These are phyloP conservation scores for Xylaria castorea DNA, from an alignment of 495 filamentous ascomycete genomes.

Conservation along the genomic window DNA sequence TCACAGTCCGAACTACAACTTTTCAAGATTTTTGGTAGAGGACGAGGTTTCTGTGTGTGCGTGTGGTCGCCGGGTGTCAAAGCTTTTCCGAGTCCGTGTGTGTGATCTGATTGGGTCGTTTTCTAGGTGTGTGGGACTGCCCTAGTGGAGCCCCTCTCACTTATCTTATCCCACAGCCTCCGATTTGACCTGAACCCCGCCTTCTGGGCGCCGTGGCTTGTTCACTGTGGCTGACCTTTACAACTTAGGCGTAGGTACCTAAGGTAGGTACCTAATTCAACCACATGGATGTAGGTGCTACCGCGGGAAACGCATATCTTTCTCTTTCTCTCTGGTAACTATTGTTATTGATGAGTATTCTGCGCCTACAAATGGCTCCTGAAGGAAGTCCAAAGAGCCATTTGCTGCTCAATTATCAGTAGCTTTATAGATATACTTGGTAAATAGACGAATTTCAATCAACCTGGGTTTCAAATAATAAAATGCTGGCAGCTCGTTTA, in stretches of 20 bases:
- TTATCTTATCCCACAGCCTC: constrained; percentile 24
- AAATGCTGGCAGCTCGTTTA: background rate
- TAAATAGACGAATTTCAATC: background rate
- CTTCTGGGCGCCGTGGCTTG: constrained; percentile 15
- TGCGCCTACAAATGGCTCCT: too few relatives aligned
- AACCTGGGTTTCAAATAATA: background rate
- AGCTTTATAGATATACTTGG: background rate
- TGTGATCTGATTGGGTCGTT: constrained; percentile 26
- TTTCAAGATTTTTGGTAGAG: constrained; percentile 30
- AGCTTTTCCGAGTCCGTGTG: constrained; percentile 27
- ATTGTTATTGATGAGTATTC: too few relatives aligned
- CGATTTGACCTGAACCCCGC: constrained; percentile 8
- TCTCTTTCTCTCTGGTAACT: too few relatives aligned
- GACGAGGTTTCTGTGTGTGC: constrained; percentile 26
- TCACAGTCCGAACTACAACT: constrained; percentile 22
- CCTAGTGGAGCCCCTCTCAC: constrained; percentile 27
- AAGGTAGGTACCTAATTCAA: too few relatives aligned
- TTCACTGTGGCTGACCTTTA: constrained; percentile 19
- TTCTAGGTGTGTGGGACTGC: constrained; percentile 15
- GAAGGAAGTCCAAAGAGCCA: background rate
- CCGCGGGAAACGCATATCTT: too few relatives aligned
- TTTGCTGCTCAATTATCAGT: background rate
- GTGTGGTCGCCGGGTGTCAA: constrained; percentile 24
- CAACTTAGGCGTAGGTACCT: too few relatives aligned
- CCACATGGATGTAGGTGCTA: too few relatives aligned